Conservation (phyloP, 768 basidiomycete genomes). For the Rhodotorula diobovata region DNA sequence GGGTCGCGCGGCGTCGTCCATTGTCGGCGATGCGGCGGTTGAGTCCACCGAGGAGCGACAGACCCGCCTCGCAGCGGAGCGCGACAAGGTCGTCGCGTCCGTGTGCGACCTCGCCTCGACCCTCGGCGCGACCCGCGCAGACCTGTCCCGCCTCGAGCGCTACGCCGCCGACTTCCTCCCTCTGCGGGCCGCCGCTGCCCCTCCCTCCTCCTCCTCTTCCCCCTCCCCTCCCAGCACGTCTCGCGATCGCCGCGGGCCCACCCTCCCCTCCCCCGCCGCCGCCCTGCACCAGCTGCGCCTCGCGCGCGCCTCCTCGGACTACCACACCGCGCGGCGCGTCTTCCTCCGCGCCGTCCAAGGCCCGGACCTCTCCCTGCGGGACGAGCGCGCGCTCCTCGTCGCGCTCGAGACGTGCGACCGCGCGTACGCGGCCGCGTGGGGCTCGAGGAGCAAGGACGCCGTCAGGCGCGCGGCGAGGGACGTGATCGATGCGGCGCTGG, state of each 20-base stretch:
- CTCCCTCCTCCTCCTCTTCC: neutral
- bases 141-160: neutral
- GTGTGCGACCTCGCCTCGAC: neutral
- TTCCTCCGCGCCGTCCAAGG: neutral
- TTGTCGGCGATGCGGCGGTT: too few relatives aligned
- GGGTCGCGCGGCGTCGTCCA: neutral
- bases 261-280: neutral
- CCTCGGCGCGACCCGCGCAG: neutral
- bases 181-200: neutral
- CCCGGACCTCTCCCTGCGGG: neutral
- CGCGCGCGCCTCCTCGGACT: neutral
- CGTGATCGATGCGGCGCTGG: neutral
- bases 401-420: neutral
- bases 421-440: too few relatives aligned
- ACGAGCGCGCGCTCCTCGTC: neutral
- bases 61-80: too few relatives aligned
- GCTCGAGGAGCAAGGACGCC: neutral
- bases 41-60: too few relatives aligned
- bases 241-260: neutral
- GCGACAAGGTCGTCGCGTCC: neutral
- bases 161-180: neutral
- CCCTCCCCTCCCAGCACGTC: too few relatives aligned
- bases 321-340: neutral
- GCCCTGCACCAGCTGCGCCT: neutral
- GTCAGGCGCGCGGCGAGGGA: neutral